Evolutionary conservation across 805 yeast species (phyloP).

Genomic region (Myxozyma melibiosi): DNA sequence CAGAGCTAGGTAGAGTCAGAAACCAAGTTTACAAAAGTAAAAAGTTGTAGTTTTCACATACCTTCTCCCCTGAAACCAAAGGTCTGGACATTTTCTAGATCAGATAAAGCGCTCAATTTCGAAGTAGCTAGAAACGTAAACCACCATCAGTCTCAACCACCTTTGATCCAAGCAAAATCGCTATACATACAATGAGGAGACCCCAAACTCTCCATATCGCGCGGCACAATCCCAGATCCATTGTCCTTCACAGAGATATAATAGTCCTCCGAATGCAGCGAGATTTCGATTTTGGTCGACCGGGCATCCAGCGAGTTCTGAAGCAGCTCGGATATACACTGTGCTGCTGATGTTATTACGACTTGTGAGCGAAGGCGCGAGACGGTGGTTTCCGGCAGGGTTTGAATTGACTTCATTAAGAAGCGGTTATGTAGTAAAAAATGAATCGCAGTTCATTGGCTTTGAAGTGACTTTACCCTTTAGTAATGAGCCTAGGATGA

Average conservation of each 20-base stretch:
- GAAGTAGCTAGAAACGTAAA: constrained; percentile 47
- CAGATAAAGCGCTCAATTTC: constrained; percentile 43
- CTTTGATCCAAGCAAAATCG: background rate
- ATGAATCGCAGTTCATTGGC: too few relatives aligned
- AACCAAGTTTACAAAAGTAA: background rate
- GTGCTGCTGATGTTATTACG: constrained; percentile 17
- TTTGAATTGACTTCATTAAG: background rate
- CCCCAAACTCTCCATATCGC: constrained; percentile 50
- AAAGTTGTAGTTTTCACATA: background rate
- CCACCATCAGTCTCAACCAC: background rate
- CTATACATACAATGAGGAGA: constrained; percentile 37
- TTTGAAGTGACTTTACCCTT: too few relatives aligned
- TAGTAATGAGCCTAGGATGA: too few relatives aligned
- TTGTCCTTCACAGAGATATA: constrained; percentile 52
- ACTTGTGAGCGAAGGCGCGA: constrained; percentile 22
- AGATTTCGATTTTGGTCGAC: constrained; percentile 21
- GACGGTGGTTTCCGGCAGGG: constrained; percentile 2
- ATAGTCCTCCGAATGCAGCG: constrained; percentile 2
- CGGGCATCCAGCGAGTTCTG: constrained; percentile 31
- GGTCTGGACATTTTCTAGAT: constrained; percentile 37
- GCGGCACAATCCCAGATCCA: constrained; percentile 60
- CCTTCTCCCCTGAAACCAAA: constrained; percentile 35
- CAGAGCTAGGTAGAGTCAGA: constrained; percentile 44
- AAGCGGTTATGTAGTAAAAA: too few relatives aligned
- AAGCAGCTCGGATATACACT: constrained; percentile 24